Percentiles rank a stretch among this genome's conserved stretches.
Conservation (phyloP, 2,329 filamentous ascomycete species). For the Lecanicillium sp. region DNA sequence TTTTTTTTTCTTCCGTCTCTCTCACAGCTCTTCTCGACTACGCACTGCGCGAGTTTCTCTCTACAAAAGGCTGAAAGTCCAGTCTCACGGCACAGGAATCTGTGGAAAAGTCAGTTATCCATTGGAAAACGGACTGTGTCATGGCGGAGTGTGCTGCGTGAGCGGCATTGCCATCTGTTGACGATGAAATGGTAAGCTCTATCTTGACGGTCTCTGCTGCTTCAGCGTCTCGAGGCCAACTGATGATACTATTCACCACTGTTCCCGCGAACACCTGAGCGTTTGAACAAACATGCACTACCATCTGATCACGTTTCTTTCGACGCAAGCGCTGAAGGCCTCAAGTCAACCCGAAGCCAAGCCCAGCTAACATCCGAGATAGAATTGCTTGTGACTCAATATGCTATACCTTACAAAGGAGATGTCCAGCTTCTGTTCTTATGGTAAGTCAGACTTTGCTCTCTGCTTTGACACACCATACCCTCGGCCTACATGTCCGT, state of each 20-base stretch:
- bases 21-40: constrained; percentile 2
- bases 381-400: background rate
- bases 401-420: background rate
- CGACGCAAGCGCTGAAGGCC: constrained; percentile 6
- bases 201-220: constrained; percentile 10
- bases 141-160: background rate
- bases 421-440: background rate
- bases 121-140: too few species aligned
- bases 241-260: constrained; percentile 54
- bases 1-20: constrained; percentile 15
- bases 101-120: background rate
- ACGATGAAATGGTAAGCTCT: constrained; percentile 7
- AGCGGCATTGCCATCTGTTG: background rate
- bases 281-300: constrained; percentile 67
- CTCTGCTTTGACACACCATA: background rate
- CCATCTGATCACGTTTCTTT: constrained; percentile 51
- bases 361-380: constrained; percentile 1
- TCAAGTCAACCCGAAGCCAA: background rate
- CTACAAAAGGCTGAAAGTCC: background rate
- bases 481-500: constrained; percentile 32
- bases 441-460: constrained; percentile 6
- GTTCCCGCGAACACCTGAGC: constrained; percentile 58
- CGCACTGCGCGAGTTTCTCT: background rate
- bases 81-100: too few species aligned
- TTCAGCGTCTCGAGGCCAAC: constrained; percentile 17